These are phyloP conservation scores for Torulaspora quercuum DNA, from an alignment of 805 yeast species.

Conservation along the genomic window DNA sequence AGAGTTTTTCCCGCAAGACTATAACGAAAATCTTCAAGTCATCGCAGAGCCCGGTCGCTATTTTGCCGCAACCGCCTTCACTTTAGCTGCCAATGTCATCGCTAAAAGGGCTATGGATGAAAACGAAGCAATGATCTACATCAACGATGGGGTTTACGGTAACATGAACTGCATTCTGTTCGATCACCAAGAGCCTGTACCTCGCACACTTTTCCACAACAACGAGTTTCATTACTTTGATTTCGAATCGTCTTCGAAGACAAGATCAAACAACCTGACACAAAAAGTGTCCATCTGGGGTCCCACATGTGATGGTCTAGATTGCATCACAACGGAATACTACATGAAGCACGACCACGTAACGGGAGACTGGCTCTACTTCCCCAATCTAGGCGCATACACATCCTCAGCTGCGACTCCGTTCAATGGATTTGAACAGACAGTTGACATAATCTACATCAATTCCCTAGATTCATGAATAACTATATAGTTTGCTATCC, in stretches of 20 bases:
- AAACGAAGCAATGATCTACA: conserved; percentile 65
- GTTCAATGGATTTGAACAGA: conserved; percentile 81
- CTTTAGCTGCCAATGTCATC: conserved; percentile 77
- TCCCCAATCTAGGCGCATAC: conserved; percentile 83
- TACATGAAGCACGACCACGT: conserved; percentile 55
- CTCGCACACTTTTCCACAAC: conserved; percentile 59
- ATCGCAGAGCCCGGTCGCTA: conserved; percentile 96
- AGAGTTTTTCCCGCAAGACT: conserved; percentile 51
- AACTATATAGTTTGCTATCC: not conserved
- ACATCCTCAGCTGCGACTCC: conserved; percentile 88
- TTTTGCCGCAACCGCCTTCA: conserved; percentile 79
- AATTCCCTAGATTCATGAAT: conserved; percentile 35
- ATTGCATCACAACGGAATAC: conserved; percentile 61
- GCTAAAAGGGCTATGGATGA: conserved; percentile 60
- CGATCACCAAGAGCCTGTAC: conserved; percentile 82
- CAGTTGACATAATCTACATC: conserved; percentile 61
- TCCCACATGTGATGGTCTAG: conserved; percentile 97
- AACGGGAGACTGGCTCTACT: conserved; percentile 92
- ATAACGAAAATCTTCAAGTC: conserved; percentile 39
- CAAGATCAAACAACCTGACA: conserved; percentile 2
- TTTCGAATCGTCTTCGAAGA: conserved; percentile 28
- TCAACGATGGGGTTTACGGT: conserved; percentile 95
- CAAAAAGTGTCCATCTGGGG: conserved; percentile 83
- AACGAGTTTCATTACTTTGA: conserved; percentile 45
- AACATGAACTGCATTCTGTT: conserved; percentile 89